phyloP scores from a whole-genome alignment of 495 filamentous ascomycete species.

The Amphirosellinia nigrospora region DNA sequence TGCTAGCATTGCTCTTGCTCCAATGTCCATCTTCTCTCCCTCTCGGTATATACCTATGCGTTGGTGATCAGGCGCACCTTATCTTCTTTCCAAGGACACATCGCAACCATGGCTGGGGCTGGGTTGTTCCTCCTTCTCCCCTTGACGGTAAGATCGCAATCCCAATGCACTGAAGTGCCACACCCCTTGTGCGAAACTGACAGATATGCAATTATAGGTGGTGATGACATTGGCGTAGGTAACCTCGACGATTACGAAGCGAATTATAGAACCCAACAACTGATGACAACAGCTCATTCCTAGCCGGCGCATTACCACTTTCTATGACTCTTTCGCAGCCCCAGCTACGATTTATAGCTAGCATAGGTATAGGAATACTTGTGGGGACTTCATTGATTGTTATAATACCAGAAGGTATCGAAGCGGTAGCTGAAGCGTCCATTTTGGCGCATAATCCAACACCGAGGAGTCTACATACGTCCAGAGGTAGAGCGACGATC shows the following conservation, averaged over 20 bases:
- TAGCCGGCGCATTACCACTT: conserved; percentile 90
- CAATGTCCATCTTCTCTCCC: conserved; percentile 7
- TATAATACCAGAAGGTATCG: conserved; percentile 96
- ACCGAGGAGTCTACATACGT: conserved; percentile 32
- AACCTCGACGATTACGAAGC: conserved; percentile 16
- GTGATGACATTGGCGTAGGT: conserved; percentile 95
- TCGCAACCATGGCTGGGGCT: conserved; percentile 40
- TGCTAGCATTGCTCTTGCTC: neutral
- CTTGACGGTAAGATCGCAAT: conserved; percentile 58
- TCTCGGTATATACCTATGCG: conserved; percentile 32
- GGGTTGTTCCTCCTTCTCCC: conserved; percentile 86
- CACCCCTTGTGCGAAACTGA: conserved; percentile 3
- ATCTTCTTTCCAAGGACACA: conserved; percentile 29
- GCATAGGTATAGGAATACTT: conserved; percentile 90
- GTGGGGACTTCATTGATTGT: conserved; percentile 95
- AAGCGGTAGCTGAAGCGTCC: conserved; percentile 78
- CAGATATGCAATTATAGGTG: conserved; percentile 45
- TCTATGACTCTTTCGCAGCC: conserved; percentile 89
- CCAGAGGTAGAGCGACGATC: conserved; percentile 29
- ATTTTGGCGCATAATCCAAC: conserved; percentile 49
- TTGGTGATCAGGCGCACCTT: conserved; percentile 35
- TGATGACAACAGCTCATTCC: conserved; percentile 75
- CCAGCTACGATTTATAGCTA: conserved; percentile 86
- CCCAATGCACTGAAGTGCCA: conserved; percentile 23
- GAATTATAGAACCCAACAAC: conserved; percentile 26